These are phyloP conservation scores for Phytophthora pseudosyringae DNA, from an alignment of 352 stramenopile species.

Conservation along the genomic window DNA sequence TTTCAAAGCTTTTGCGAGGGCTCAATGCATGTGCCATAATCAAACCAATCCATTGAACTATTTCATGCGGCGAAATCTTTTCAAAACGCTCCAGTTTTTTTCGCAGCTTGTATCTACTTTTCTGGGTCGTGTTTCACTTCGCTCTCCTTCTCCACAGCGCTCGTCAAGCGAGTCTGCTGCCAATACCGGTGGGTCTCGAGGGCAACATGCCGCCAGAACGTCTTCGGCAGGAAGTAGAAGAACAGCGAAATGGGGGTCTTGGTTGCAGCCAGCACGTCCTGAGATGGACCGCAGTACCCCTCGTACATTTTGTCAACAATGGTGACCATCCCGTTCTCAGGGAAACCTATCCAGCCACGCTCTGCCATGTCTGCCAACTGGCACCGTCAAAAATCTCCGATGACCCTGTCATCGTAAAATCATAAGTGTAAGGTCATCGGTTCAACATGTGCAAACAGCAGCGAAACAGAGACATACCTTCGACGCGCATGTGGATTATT, in stretches of 20 bases:
- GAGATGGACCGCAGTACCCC: neutral
- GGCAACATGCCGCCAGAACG: constrained; percentile 12
- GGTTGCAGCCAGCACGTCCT: neutral
- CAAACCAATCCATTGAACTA: constrained; percentile 12
- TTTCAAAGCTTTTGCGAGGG: constrained; percentile 9
- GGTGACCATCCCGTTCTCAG: neutral
- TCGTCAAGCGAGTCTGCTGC: constrained; percentile 1
- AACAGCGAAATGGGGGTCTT: constrained; percentile 9
- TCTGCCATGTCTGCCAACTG: neutral
- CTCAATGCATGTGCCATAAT: constrained; percentile 1
- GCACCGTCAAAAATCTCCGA: neutral
- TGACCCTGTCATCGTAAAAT: constrained; percentile 7
- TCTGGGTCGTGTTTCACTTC: constrained; percentile 2
- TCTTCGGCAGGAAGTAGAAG: constrained; percentile 20
- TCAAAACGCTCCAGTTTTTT: neutral
- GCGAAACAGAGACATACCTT: neutral
- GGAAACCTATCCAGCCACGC: neutral
- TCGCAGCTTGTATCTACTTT: constrained; percentile 1
- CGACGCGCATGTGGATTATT: neutral
- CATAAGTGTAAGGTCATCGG: neutral
- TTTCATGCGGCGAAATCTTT: constrained; percentile 6
- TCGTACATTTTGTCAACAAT: constrained; percentile 7
- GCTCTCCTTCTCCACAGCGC: neutral
- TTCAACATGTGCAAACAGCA: neutral
- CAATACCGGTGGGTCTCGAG: constrained; percentile 11